Percentiles rank a stretch among this genome's conserved stretches.
Conservation (phyloP, 2,329 filamentous ascomycete species). For the Trichoderma brevicompactum region DNA sequence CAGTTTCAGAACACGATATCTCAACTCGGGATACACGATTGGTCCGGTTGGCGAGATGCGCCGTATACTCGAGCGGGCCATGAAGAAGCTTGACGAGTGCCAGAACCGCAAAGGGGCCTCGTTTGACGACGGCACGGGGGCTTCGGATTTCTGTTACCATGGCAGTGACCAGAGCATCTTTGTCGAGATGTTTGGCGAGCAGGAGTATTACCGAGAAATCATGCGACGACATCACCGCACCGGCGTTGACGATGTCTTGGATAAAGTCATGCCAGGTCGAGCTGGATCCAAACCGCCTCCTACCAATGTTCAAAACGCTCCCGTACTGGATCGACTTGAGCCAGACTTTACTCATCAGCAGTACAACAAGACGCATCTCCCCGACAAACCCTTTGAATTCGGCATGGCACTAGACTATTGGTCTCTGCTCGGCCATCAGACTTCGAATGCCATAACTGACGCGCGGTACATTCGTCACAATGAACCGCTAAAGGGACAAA, state of each 20-base stretch:
- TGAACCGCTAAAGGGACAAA: conserved; percentile 32
- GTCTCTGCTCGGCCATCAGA: conserved; percentile 37
- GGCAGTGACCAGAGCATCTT: conserved; percentile 41
- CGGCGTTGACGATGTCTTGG: conserved; percentile 32
- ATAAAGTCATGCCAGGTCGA: conserved; percentile 33
- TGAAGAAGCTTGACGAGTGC: conserved; percentile 34
- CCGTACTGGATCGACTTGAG: conserved; percentile 34
- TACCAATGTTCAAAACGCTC: conserved; percentile 29
- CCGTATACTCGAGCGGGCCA: conserved; percentile 34
- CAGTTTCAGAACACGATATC: conserved; percentile 36
- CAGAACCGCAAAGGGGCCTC: conserved; percentile 11
- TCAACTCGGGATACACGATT: conserved; percentile 37
- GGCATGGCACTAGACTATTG: conserved; percentile 40
- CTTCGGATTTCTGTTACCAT: conserved; percentile 33
- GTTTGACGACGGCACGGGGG: conserved; percentile 31
- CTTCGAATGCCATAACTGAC: conserved; percentile 35
- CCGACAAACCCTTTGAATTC: conserved; percentile 35
- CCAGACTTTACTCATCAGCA: conserved; percentile 36
- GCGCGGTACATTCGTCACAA: conserved; percentile 35
- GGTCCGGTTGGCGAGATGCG: conserved; percentile 36
- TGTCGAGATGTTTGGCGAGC: conserved; percentile 39
- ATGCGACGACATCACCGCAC: conserved; percentile 38
- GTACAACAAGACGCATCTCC: conserved; percentile 32
- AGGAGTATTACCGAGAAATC: conserved; percentile 39
- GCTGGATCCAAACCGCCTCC: conserved; percentile 33